Conservation (phyloP, 2,329 filamentous ascomycete genomes). For the Diaporthe nobilis region DNA sequence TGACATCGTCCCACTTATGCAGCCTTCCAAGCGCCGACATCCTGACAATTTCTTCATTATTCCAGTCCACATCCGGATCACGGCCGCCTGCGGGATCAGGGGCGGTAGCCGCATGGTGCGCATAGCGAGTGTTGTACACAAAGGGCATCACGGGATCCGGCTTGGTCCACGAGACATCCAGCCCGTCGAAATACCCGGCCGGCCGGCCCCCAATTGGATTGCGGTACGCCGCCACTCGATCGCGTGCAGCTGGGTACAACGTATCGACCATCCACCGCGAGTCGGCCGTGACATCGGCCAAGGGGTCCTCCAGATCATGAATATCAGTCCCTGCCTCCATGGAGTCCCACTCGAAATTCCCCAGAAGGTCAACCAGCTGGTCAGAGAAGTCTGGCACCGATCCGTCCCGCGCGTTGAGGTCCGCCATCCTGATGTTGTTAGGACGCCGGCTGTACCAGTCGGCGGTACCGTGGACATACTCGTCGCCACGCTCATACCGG, state of each 20-base stretch:
- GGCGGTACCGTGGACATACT: too few relatives aligned
- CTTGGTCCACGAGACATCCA: conserved; percentile 29
- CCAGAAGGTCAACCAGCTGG: not conserved
- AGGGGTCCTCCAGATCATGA: not conserved
- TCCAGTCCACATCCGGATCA: too few relatives aligned
- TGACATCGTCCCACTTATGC: conserved; percentile 10
- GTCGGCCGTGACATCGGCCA: not conserved
- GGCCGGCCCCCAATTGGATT: not conserved
- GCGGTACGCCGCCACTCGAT: not conserved
- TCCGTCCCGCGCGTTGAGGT: not conserved
- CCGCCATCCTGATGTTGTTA: not conserved
- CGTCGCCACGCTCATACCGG: too few relatives aligned
- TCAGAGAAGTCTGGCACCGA: conserved; percentile 2
- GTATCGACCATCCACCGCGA: conserved; percentile 16
- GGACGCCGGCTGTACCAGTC: not conserved
- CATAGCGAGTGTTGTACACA: not conserved
- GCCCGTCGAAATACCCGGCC: not conserved
- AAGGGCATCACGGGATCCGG: not conserved
- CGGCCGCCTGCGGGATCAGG: too few relatives aligned
- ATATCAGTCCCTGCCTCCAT: not conserved
- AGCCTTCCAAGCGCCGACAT: not conserved
- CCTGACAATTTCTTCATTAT: not conserved
- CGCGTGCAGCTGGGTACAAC: not conserved
- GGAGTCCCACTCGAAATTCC: not conserved
- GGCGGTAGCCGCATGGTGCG: not conserved